A percentile compares a stretch with the other conserved stretches of the same genome.
Conservation (phyloP, 805 yeast genomes). For the Wickerhamiella sergipiensis region DNA sequence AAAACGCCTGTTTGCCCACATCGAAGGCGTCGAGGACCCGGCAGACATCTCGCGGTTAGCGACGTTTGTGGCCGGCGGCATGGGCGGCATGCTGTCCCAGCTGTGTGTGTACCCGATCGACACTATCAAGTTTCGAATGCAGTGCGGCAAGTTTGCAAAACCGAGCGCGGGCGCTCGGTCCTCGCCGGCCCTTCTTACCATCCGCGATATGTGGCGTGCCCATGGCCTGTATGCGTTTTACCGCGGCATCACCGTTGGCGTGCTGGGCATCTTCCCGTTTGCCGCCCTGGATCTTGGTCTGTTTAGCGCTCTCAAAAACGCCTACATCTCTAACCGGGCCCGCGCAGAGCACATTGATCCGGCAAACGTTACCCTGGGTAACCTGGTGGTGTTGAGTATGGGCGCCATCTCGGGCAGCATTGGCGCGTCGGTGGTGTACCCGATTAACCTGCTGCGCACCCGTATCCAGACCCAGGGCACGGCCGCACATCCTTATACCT, state of each 20-base stretch:
- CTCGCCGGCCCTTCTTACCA: slow-evolving; percentile 44
- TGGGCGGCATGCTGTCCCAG: slow-evolving; percentile 92
- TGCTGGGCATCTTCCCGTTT: slow-evolving; percentile 91
- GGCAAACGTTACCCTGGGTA: slow-evolving; percentile 63
- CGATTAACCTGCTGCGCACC: slow-evolving; percentile 80
- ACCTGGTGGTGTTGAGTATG: slow-evolving; percentile 66
- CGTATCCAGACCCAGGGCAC: slow-evolving; percentile 97
- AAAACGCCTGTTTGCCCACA: slow-evolving; percentile 52
- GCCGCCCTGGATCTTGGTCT: slow-evolving; percentile 95
- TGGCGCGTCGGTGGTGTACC: slow-evolving; percentile 93
- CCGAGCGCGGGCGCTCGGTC: slow-evolving; percentile 19
- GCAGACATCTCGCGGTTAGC: slow-evolving; percentile 58
- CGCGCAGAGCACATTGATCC: slow-evolving; percentile 34
- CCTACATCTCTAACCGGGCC: slow-evolving; percentile 57
- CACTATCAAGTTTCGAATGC: slow-evolving; percentile 83
- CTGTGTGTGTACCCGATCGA: slow-evolving; percentile 90
- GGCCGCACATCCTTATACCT: slow-evolving; percentile 80
- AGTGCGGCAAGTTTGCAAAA: slow-evolving; percentile 73
- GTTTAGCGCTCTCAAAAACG: slow-evolving; percentile 69
- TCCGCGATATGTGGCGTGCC: slow-evolving; percentile 59
- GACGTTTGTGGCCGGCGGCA: slow-evolving; percentile 86
- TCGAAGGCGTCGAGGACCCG: slow-evolving; percentile 67
- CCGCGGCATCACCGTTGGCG: slow-evolving; percentile 81
- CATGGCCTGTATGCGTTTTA: slow-evolving; percentile 75
- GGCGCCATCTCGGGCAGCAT: slow-evolving; percentile 94